phyloP scores from a whole-genome alignment of 345 rosid species.

The Gossypium mustelinum region DNA sequence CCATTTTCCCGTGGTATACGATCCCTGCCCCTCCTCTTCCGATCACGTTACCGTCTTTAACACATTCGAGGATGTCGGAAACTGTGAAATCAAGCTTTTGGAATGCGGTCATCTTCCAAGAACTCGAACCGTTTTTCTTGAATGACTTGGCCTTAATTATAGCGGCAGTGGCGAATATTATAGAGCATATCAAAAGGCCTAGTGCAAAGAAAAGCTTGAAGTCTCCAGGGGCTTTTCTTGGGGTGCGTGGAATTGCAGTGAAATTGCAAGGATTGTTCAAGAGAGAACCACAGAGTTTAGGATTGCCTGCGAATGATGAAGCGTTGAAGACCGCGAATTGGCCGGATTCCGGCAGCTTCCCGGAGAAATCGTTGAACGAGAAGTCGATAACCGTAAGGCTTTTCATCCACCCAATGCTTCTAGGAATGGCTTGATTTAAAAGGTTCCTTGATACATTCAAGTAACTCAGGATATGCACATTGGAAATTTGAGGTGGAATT shows the following conservation, averaged over 20 bases:
- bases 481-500: conserved; percentile 43
- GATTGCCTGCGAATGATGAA: conserved; percentile 59
- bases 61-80: conserved; percentile 49
- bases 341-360: conserved; percentile 55
- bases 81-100: conserved; percentile 57
- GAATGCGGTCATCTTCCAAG: conserved; percentile 64
- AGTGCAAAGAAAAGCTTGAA: conserved; percentile 48
- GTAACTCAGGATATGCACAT: conserved; percentile 47
- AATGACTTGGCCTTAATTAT: conserved; percentile 44
- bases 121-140: conserved; percentile 25
- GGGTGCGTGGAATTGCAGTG: conserved; percentile 20
- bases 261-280: conserved; percentile 42
- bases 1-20: conserved; percentile 56
- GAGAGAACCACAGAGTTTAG: conserved; percentile 48
- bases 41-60: conserved; percentile 58
- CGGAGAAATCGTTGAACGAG: conserved; percentile 64
- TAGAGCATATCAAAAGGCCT: conserved; percentile 47
- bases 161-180: conserved; percentile 41
- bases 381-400: conserved; percentile 59
- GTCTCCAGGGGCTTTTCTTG: conserved; percentile 26
- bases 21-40: conserved; percentile 76
- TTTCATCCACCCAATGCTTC: conserved; percentile 48
- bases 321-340: conserved; percentile 52
- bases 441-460: conserved; percentile 59
- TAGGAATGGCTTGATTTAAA: conserved; percentile 43